A percentile compares a stretch with the other conserved stretches of the same genome.
These are phyloP conservation scores for Camellia oleifera DNA, from an alignment of 179 eudicot genomes.

Conservation along the genomic window DNA sequence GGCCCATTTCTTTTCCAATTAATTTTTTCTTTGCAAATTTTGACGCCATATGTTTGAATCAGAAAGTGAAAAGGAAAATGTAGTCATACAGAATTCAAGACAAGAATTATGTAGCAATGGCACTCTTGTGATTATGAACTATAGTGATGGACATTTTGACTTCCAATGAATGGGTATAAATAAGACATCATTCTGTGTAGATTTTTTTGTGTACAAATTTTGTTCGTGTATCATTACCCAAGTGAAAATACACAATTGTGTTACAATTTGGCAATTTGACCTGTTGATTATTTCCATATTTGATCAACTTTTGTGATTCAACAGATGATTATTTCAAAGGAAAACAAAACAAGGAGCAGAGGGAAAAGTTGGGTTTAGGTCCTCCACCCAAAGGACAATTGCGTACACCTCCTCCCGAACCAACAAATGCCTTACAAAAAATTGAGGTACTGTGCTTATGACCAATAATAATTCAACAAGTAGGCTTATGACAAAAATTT, in stretches of 20 bases:
- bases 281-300: background rate
- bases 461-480: background rate
- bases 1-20: background rate
- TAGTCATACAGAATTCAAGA: no score
- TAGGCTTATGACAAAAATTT: background rate
- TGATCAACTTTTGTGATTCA: background rate
- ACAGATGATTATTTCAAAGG: constrained; percentile 37
- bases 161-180: no score
- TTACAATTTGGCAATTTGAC: background rate
- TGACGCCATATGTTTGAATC: background rate
- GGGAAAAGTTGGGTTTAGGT: constrained; percentile 63
- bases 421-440: constrained; percentile 65
- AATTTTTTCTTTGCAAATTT: background rate
- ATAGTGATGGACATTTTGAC: no score
- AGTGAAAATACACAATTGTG: no score
- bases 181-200: no score
- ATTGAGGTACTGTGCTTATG: constrained; percentile 58
- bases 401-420: constrained; percentile 60
- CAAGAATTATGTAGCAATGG: no score
- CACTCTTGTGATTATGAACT: no score
- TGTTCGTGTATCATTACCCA: no score
- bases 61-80: background rate
- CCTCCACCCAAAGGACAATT: constrained; percentile 39
- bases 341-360: constrained; percentile 58
- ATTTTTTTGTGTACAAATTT: no score